Percentiles rank a stretch among this genome's conserved stretches.
Conservation (phyloP, 768 basidiomycete species). For the Rossbeevera mucosa region DNA sequence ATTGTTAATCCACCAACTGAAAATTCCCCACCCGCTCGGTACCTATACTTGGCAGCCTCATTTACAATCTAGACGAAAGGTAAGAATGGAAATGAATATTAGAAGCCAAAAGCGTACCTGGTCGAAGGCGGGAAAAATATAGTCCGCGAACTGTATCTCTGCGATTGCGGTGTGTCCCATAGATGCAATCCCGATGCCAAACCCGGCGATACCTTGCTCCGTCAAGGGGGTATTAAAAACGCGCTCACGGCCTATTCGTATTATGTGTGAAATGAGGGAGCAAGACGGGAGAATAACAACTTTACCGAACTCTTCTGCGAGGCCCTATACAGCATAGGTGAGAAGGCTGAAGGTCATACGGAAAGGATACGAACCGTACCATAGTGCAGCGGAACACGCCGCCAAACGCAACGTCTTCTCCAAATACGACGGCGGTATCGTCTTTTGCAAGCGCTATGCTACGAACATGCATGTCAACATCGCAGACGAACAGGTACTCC, state of each 20-base stretch:
- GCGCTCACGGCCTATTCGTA: conserved; percentile 67
- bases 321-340: conserved; percentile 46
- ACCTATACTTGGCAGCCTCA: conserved; percentile 90
- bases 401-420: conserved; percentile 89
- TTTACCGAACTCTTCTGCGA: conserved; percentile 89
- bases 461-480: conserved; percentile 7
- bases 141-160: conserved; percentile 88
- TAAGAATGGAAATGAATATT: background rate
- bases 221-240: conserved; percentile 95
- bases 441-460: conserved; percentile 84
- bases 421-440: conserved; percentile 84
- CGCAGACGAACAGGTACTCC: background rate
- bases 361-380: conserved; percentile 42
- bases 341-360: conserved; percentile 1
- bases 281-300: background rate
- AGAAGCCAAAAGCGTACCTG: conserved; percentile 52
- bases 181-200: conserved; percentile 84
- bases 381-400: conserved; percentile 94
- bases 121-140: conserved; percentile 93
- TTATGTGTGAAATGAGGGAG: background rate
- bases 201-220: conserved; percentile 92
- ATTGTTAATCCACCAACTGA: conserved; percentile 81
- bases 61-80: conserved; percentile 68
- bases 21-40: conserved; percentile 81
- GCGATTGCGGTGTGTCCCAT: conserved; percentile 96